These are phyloP conservation scores for Stereum hirsutum DNA, from an alignment of 1,284 basidiomycete species.

Conservation along the genomic window DNA sequence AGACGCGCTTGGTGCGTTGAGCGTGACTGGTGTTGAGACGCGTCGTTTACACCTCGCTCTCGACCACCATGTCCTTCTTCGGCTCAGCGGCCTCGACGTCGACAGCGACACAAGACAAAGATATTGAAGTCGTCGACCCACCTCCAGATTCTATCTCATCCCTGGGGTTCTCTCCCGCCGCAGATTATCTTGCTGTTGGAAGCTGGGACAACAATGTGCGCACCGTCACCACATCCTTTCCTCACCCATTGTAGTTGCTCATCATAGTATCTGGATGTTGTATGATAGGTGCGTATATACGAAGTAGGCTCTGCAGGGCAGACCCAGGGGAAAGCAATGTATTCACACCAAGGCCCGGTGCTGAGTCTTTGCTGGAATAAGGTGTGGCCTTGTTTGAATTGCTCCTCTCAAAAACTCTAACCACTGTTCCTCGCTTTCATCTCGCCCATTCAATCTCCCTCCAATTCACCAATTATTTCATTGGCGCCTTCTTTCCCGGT, in stretches of 20 bases:
- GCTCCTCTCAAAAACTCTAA: too few species aligned
- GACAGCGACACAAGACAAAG: slow-evolving; percentile 35
- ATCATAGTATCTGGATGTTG: background rate
- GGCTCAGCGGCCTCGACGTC: slow-evolving; percentile 20
- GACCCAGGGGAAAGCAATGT: slow-evolving; percentile 75
- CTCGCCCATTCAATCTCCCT: too few species aligned
- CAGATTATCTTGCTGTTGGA: slow-evolving; percentile 67
- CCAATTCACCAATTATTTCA: background rate
- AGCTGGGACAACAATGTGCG: slow-evolving; percentile 76
- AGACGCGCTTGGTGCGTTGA: too few species aligned
- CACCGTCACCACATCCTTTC: background rate
- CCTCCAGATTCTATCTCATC: slow-evolving; percentile 71
- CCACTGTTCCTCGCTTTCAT: too few species aligned
- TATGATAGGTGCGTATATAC: slow-evolving; percentile 47
- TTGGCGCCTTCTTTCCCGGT: background rate
- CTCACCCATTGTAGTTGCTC: background rate
- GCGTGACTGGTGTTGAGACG: too few species aligned
- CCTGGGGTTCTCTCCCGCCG: slow-evolving; percentile 53
- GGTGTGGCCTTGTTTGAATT: too few species aligned
- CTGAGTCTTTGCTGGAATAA: slow-evolving; percentile 80
- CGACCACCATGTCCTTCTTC: slow-evolving; percentile 32
- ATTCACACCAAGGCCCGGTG: slow-evolving; percentile 77
- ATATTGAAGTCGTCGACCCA: slow-evolving; percentile 68
- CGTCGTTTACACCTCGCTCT: too few species aligned
- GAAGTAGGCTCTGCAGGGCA: slow-evolving; percentile 49